Evolutionary conservation across 2,329 filamentous ascomycete genomes (phyloP).

Genomic region (Beauveria australis): DNA sequence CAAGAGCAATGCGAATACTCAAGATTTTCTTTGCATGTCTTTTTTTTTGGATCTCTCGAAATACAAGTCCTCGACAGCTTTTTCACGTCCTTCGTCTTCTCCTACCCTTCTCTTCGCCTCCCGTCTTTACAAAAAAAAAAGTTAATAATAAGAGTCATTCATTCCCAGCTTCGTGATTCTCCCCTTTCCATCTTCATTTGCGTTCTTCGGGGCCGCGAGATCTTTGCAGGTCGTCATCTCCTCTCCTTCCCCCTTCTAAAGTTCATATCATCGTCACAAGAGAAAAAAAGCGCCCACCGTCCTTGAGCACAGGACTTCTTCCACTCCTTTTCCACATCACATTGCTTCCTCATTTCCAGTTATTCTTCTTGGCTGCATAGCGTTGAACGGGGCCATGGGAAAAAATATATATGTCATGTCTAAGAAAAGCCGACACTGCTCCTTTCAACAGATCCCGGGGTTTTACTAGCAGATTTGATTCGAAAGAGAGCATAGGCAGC

Average conservation of each 20-base stretch:
- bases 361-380: background rate
- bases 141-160: background rate
- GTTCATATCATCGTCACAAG: conserved; percentile 1
- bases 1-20: background rate
- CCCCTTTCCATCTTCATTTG: background rate
- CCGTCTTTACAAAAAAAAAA: background rate
- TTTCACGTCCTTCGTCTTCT: background rate
- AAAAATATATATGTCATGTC: conserved; percentile 2
- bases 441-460: conserved; percentile 1
- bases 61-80: background rate
- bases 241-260: background rate
- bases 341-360: background rate
- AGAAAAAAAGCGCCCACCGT: background rate
- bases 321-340: background rate
- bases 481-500: background rate
- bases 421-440: conserved; percentile 5
- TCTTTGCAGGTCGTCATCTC: background rate
- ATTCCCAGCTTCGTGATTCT: background rate
- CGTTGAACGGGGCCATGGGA: background rate
- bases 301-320: background rate
- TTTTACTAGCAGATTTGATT: background rate
- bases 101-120: background rate
- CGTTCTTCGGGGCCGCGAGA: background rate
- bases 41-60: background rate
- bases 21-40: background rate